Base-by-base conservation (phyloP, 495 filamentous ascomycete species). In the Penicillium psychrofluorescens region DNA sequence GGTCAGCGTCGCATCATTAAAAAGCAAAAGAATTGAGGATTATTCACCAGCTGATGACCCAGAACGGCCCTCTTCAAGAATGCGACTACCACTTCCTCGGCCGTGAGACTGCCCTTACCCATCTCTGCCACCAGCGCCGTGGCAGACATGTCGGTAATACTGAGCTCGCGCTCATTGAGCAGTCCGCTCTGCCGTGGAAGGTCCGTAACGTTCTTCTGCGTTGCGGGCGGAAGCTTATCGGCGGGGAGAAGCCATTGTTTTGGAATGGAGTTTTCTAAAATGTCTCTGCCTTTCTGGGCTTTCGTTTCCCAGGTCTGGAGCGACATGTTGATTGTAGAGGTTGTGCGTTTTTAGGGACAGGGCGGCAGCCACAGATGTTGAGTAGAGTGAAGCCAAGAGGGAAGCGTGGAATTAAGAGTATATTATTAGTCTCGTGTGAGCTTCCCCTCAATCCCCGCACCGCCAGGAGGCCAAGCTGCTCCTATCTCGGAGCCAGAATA, bases 41-140 rank as follows among this genome's bases (percentile, higher is more conserved):
- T 38, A 42, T 51, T 34, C 35, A 70, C 69, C 50, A 82, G 44
- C 58, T 84, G 81, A 32, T 84, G 80, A 7, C 80, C 76, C 33
- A 84, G 44, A 0, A 78, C 74, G 1, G 79, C 71, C 15, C 74
- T 58, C 51, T 85, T 86, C 53, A 80, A 71, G 55, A 84, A 84
- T 1, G 78, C 78, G 22, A 67, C 62, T 5, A 72, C 71, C 5
- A 84, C 78, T 48, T 81, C 77, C 28, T 77, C 61, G 8, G 76
- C 74, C 15, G 61, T 81, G 38, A 78, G 66, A 39, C 56, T 54
- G 14, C 72, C 66, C 4, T 50, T 52, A 7, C 61, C 61, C 48
- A 85, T 80, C 12, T 64, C 68, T 1, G 54, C 41, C 5, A 77
- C 64, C 14, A 83, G 63, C 8, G 66, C 64, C 0, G 78, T 80